These are phyloP conservation scores for Paracorniculantispora psalliotae DNA, from an alignment of 2,329 filamentous ascomycete genomes.

Conservation along the genomic window DNA sequence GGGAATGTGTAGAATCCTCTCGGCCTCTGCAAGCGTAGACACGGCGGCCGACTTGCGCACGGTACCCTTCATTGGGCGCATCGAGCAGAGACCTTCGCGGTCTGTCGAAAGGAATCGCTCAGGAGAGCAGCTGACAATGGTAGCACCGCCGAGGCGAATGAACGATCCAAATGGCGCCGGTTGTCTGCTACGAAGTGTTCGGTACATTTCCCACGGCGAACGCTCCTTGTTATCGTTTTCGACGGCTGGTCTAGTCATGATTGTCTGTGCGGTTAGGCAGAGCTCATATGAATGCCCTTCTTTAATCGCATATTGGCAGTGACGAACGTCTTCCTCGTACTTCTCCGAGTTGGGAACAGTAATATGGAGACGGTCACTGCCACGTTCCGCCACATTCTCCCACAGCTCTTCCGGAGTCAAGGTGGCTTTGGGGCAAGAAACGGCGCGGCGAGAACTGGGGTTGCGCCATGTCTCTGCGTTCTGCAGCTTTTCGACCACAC, in stretches of 20 bases:
- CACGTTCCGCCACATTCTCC: conserved; percentile 11
- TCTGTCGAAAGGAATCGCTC: conserved; percentile 74
- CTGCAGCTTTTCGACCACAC: conserved; percentile 25
- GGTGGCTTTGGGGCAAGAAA: not conserved
- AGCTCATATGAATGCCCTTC: conserved; percentile 82
- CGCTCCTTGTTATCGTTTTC: conserved; percentile 38
- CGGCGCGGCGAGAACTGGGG: conserved; percentile 13
- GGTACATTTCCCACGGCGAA: conserved; percentile 66
- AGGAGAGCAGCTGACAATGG: conserved; percentile 77
- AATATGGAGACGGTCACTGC: conserved; percentile 25
- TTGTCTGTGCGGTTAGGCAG: conserved; percentile 73
- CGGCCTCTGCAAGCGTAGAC: conserved; percentile 66
- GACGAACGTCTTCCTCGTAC: conserved; percentile 63
- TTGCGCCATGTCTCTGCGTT: conserved; percentile 29
- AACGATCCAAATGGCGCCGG: conserved; percentile 84
- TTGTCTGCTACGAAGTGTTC: conserved; percentile 62
- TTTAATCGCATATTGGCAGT: conserved; percentile 66
- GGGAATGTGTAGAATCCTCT: conserved; percentile 65
- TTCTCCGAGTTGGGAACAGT: conserved; percentile 36
- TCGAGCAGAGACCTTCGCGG: conserved; percentile 57
- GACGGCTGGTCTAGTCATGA: conserved; percentile 42
- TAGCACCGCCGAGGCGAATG: conserved; percentile 62
- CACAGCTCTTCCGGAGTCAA: conserved; percentile 14
- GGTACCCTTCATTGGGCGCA: conserved; percentile 95
- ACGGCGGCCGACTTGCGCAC: conserved; percentile 69